Evolutionary conservation across 805 yeast genomes (phyloP).

Genomic region (Trichomonascus vanleenenianus): DNA sequence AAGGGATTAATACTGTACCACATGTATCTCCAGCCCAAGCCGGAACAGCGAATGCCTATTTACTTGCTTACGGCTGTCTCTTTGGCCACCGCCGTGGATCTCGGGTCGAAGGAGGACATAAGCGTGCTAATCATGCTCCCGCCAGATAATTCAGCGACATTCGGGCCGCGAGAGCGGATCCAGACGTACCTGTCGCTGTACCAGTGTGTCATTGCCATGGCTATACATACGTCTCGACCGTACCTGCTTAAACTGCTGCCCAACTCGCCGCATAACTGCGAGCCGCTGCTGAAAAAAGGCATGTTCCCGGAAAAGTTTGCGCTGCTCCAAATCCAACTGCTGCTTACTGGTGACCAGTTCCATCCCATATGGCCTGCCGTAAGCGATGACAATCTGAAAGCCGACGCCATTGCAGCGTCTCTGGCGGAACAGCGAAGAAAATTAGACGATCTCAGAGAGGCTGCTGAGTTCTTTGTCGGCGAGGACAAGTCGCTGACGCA

Average conservation of each 20-base stretch:
- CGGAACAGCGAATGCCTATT: conserved; percentile 14
- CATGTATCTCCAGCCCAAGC: conserved; percentile 9
- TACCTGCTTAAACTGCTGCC: conserved; percentile 9
- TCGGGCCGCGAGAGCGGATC: background rate
- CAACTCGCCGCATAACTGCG: conserved; percentile 5
- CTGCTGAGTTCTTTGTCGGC: background rate
- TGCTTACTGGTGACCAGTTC: background rate
- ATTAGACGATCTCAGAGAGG: background rate
- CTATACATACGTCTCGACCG: conserved; percentile 12
- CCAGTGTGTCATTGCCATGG: conserved; percentile 15
- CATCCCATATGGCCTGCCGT: background rate
- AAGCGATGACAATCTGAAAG: background rate
- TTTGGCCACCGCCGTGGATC: conserved; percentile 8
- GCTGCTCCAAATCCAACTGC: background rate
- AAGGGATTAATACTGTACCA: conserved; percentile 4
- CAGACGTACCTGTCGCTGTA: conserved; percentile 7
- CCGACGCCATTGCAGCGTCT: background rate
- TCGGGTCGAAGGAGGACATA: conserved; percentile 11
- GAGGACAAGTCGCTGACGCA: background rate
- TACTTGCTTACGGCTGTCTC: conserved; percentile 16
- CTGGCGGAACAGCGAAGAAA: background rate
- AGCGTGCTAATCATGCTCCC: background rate
- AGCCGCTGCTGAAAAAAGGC: background rate
- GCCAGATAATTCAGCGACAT: background rate
- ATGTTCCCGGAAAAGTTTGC: background rate